Evolutionary conservation across 2,329 filamentous ascomycete genomes (phyloP).

Genomic region (Neobulgaria alba): DNA sequence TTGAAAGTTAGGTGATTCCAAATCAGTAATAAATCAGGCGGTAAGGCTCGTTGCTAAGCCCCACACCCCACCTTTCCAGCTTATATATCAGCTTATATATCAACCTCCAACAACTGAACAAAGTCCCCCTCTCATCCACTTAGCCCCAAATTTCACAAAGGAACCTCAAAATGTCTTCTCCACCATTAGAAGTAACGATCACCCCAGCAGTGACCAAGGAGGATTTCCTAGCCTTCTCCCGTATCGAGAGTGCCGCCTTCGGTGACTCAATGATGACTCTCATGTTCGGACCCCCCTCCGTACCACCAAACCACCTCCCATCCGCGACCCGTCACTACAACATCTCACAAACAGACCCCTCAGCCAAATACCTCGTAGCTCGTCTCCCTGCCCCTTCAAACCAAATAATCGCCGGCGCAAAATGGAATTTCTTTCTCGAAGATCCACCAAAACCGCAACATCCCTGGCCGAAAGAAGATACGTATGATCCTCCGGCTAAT

Average conservation of each 20-base stretch:
- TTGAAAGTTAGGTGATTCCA: too few relatives aligned
- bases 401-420: slow-evolving; percentile 5
- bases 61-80: too few relatives aligned
- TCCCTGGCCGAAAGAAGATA: slow-evolving; percentile 1
- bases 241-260: neutral
- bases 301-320: neutral
- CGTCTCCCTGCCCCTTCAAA: slow-evolving; percentile 1
- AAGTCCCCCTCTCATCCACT: too few relatives aligned
- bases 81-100: too few relatives aligned
- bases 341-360: neutral
- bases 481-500: slow-evolving; percentile 1
- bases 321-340: neutral
- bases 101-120: too few relatives aligned
- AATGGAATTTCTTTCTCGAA: slow-evolving; percentile 9
- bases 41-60: too few relatives aligned
- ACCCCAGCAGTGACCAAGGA: neutral
- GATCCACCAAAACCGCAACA: neutral
- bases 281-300: neutral
- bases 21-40: too few relatives aligned
- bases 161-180: neutral
- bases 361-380: slow-evolving; percentile 1
- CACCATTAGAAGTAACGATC: neutral
- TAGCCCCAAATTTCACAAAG: too few relatives aligned
- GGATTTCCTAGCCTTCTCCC: neutral
- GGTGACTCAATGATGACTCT: neutral